phyloP scores from a whole-genome alignment of 164 flowering plant species.

The Vitis labrusca region DNA sequence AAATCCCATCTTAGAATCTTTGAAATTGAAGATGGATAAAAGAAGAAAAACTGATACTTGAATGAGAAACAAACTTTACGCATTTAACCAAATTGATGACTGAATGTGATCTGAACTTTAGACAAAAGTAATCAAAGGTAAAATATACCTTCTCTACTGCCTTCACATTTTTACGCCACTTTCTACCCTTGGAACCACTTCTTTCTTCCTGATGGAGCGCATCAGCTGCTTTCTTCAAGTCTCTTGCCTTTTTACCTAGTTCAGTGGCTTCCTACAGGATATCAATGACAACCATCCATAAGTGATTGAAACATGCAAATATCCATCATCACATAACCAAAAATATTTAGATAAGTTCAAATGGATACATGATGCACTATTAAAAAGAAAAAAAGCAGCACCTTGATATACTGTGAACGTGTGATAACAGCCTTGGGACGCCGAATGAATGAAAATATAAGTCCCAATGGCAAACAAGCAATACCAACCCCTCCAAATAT shows the following conservation, averaged over 20 bases:
- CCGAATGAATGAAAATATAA: slow-evolving; percentile 78
- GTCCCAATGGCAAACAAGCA: slow-evolving; percentile 88
- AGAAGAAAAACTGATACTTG: background rate
- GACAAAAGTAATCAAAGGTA: background rate
- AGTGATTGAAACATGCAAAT: slow-evolving; percentile 8
- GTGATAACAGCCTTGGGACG: slow-evolving; percentile 98
- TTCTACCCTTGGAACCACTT: slow-evolving; percentile 90
- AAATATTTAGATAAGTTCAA: background rate
- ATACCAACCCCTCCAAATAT: slow-evolving; percentile 99
- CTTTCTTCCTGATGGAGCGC: slow-evolving; percentile 94
- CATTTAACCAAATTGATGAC: background rate
- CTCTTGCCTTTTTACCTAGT: slow-evolving; percentile 87
- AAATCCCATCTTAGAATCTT: background rate
- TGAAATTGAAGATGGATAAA: background rate
- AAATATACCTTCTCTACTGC: slow-evolving; percentile 80
- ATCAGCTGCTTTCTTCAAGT: slow-evolving; percentile 92
- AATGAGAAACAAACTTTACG: no score
- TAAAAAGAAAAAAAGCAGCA: slow-evolving; percentile 15
- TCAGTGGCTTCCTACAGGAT: slow-evolving; percentile 90
- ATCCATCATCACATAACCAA: background rate
- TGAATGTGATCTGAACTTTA: background rate
- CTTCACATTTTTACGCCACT: slow-evolving; percentile 97
- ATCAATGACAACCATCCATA: slow-evolving; percentile 5
- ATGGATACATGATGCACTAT: background rate
- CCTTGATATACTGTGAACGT: slow-evolving; percentile 98